Base-by-base conservation (phyloP, 805 yeast genomes). In the Nakazawaea ishiwadae region DNA sequence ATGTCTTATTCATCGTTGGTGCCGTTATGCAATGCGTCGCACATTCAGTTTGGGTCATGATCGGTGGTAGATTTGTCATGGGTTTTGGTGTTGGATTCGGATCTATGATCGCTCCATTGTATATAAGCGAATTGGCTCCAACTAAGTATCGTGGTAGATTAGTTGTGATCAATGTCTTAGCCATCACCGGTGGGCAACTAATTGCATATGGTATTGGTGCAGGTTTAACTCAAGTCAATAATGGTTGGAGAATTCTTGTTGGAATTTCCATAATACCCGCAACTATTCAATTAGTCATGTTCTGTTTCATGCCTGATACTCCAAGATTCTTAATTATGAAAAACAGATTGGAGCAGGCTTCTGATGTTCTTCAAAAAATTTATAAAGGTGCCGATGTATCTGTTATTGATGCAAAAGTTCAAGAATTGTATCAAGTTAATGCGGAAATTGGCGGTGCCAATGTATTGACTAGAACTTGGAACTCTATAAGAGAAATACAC, bases 81-180 rank as follows among this genome's bases (percentile, higher is more conserved):
- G 81, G 81, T 1, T 59, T 70, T 47, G 81, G 77, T 30, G 79
- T 75, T 16, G 81, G 81, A 17, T 60, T 69, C 27, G 81, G 79
- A 0, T 74, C 79, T 4, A 59, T 75, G 44, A 68, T 73, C 37
- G 68, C 80, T 11, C 81, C 81, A 1, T 60, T 75, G 37, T 72
- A 73, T 67, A 68, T 75, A 40, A 62, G 73, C 33, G 81, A 75
- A 51, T 60, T 75, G 44, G 73, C 79, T 2, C 80, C 81, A 3
- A 60, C 74, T 5, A 68, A 65, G 48, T 73, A 69, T 48, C 55
- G 81, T 48, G 79, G 79, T 19, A 58, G 76, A 27, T 58, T 75
- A 41, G 76, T 75, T 40, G 75, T 73, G 14, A 62, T 75, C 16
- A 75, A 75, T 53, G 70, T 75, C 46, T 58, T 74, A 55, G 73